phyloP scores from a whole-genome alignment of 2,329 filamentous ascomycete genomes.

The Nannizziopsis barbatae region DNA sequence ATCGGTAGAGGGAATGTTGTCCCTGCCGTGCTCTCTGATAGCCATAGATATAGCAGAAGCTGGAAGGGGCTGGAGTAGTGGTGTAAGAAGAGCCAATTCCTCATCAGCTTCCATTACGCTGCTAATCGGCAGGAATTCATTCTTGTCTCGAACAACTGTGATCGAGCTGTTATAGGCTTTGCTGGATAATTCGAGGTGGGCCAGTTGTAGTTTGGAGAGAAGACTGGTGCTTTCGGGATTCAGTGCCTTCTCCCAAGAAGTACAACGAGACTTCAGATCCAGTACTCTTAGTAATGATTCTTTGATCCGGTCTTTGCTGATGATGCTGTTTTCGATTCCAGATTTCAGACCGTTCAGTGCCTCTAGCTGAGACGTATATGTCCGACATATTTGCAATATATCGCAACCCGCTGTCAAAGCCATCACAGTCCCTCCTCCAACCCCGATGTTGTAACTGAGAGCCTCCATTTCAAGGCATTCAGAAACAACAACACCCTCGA shows the following conservation, averaged over 20 bases:
- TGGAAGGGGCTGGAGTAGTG: constrained; percentile 81
- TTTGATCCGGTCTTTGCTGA: constrained; percentile 66
- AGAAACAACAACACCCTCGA: constrained; percentile 84
- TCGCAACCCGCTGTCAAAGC: constrained; percentile 94
- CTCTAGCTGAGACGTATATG: constrained; percentile 79
- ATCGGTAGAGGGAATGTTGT: constrained; percentile 37
- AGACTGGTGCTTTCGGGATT: constrained; percentile 69
- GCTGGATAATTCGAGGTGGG: constrained; percentile 68
- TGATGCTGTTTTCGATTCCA: constrained; percentile 81
- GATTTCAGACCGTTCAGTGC: constrained; percentile 82
- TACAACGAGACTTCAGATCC: constrained; percentile 70
- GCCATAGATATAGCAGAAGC: constrained; percentile 73
- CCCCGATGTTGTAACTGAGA: constrained; percentile 88
- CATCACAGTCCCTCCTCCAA: constrained; percentile 94
- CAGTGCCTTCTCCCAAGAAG: constrained; percentile 83
- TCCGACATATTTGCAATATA: constrained; percentile 75
- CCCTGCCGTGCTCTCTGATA: constrained; percentile 37
- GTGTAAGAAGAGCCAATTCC: constrained; percentile 79
- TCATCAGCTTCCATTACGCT: constrained; percentile 72
- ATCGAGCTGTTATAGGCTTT: constrained; percentile 87
- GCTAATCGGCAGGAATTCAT: constrained; percentile 69
- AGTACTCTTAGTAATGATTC: constrained; percentile 70
- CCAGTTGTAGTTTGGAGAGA: constrained; percentile 68
- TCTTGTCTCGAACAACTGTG: constrained; percentile 81
- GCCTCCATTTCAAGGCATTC: constrained; percentile 97